phyloP scores from a whole-genome alignment of 768 basidiomycete genomes.

The Naganishia antarctica region DNA sequence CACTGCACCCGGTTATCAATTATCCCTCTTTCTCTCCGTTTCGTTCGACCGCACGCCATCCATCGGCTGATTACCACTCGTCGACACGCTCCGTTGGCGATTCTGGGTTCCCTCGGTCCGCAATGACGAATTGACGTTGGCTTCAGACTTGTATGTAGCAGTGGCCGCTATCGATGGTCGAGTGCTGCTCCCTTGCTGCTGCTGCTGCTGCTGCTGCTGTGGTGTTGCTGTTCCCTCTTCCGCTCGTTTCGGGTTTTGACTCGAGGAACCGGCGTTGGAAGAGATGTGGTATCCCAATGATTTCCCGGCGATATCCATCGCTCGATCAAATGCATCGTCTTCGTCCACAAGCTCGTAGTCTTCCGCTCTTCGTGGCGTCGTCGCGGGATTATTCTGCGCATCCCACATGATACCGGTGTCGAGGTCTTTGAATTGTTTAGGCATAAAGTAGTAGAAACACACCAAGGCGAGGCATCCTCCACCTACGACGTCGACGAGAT shows the following conservation, averaged over 20 bases:
- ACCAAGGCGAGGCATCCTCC: slow-evolving; percentile 84
- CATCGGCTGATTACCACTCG: background rate
- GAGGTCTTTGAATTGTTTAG: slow-evolving; percentile 65
- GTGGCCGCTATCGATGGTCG: background rate
- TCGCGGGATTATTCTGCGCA: slow-evolving; percentile 23
- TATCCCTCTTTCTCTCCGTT: too few species aligned
- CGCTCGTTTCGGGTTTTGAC: slow-evolving; percentile 1
- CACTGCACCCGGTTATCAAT: too few species aligned
- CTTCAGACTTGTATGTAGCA: background rate
- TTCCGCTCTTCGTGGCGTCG: slow-evolving; percentile 24
- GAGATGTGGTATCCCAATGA: background rate
- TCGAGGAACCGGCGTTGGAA: background rate
- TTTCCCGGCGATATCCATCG: background rate
- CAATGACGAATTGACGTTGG: background rate
- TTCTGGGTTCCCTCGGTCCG: background rate
- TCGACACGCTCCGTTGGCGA: background rate
- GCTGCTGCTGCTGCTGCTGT: too few species aligned
- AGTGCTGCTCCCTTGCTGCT: background rate
- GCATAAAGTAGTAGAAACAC: slow-evolving; percentile 83
- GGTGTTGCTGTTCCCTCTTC: background rate
- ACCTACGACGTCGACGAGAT: slow-evolving; percentile 93
- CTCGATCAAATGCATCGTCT: slow-evolving; percentile 14
- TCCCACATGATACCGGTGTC: slow-evolving; percentile 39
- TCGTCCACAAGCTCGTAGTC: slow-evolving; percentile 31
- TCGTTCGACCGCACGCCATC: background rate